Percentiles rank a stretch among this genome's conserved stretches.
These are phyloP conservation scores for Globisporangium carolinianum DNA, from an alignment of 352 stramenopile species.

Conservation along the genomic window DNA sequence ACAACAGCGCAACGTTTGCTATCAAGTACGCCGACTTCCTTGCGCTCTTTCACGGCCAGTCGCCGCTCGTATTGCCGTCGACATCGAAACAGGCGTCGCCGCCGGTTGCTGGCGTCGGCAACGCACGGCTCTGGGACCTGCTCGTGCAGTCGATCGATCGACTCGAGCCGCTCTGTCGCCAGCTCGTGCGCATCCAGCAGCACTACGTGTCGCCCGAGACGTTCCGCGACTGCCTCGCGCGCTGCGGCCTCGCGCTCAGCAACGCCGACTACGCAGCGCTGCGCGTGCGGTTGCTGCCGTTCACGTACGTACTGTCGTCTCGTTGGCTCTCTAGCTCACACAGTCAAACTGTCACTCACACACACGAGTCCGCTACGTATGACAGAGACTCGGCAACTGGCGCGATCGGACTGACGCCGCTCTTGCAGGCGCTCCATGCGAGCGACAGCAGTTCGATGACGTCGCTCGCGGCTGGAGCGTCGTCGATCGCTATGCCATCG, in stretches of 20 bases:
- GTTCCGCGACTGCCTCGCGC: constrained; percentile 55
- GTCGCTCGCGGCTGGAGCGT: constrained; percentile 12
- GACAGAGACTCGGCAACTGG: constrained; percentile 45
- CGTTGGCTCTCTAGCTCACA: background rate
- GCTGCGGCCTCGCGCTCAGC: constrained; percentile 53
- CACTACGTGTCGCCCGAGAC: constrained; percentile 41
- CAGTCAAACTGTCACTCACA: background rate
- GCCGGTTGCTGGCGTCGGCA: constrained; percentile 34
- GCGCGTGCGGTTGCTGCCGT: constrained; percentile 50
- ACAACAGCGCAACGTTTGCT: constrained; percentile 20
- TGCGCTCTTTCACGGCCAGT: constrained; percentile 28
- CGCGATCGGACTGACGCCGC: constrained; percentile 26
- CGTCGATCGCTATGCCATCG: constrained; percentile 15
- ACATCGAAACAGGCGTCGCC: constrained; percentile 37
- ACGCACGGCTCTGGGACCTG: constrained; percentile 55
- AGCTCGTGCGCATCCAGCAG: constrained; percentile 51
- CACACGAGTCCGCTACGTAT: background rate
- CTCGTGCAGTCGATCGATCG: constrained; percentile 43
- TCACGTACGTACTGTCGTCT: constrained; percentile 31
- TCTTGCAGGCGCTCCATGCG: constrained; percentile 42
- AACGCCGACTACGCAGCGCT: constrained; percentile 66
- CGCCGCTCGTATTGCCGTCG: constrained; percentile 22
- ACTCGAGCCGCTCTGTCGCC: constrained; percentile 40
- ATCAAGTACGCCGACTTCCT: constrained; percentile 69
- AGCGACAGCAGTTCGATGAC: constrained; percentile 39